Conservation (phyloP, 495 filamentous ascomycete genomes). For the Recurvomyces mirabilis region DNA sequence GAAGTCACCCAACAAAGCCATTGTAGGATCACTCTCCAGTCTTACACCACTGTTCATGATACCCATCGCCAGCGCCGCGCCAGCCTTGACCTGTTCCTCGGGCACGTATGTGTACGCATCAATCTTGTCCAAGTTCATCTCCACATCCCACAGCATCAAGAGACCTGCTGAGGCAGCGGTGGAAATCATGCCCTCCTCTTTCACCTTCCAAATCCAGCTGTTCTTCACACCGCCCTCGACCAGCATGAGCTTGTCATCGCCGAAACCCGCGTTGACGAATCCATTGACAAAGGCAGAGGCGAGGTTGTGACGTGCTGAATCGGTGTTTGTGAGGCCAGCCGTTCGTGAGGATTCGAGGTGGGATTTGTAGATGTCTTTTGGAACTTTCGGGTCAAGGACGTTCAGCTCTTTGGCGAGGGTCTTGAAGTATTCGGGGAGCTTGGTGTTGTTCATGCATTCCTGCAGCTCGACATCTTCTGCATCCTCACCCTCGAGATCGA, state of each 20-base stretch:
- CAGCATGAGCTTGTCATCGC: slow-evolving; percentile 94
- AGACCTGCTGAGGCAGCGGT: slow-evolving; percentile 88
- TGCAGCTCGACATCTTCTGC: slow-evolving; percentile 58
- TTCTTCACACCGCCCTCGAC: slow-evolving; percentile 64
- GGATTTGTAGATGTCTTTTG: slow-evolving; percentile 99
- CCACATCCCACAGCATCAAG: slow-evolving; percentile 82
- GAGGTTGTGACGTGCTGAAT: slow-evolving; percentile 90
- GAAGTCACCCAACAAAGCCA: slow-evolving; percentile 70
- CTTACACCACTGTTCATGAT: slow-evolving; percentile 88
- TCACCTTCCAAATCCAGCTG: slow-evolving; percentile 98
- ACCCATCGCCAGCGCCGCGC: slow-evolving; percentile 78
- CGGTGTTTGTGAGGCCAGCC: slow-evolving; percentile 82
- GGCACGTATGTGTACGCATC: slow-evolving; percentile 78
- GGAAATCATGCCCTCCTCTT: slow-evolving; percentile 94
- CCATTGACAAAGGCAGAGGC: slow-evolving; percentile 93
- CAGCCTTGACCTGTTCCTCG: slow-evolving; percentile 82
- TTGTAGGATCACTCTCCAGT: slow-evolving; percentile 71
- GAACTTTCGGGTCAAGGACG: slow-evolving; percentile 89
- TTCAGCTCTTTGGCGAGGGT: slow-evolving; percentile 89
- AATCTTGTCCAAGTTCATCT: slow-evolving; percentile 77
- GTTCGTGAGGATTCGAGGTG: slow-evolving; percentile 91
- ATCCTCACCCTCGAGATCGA: slow-evolving; percentile 50
- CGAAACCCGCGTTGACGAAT: slow-evolving; percentile 92
- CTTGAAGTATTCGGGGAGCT: slow-evolving; percentile 85
- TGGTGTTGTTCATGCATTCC: slow-evolving; percentile 77